A percentile compares a stretch with the other conserved stretches of the same genome.
These are phyloP conservation scores for Rasamsonia emersonii DNA, from an alignment of 2,329 filamentous ascomycete genomes.

Conservation along the genomic window DNA sequence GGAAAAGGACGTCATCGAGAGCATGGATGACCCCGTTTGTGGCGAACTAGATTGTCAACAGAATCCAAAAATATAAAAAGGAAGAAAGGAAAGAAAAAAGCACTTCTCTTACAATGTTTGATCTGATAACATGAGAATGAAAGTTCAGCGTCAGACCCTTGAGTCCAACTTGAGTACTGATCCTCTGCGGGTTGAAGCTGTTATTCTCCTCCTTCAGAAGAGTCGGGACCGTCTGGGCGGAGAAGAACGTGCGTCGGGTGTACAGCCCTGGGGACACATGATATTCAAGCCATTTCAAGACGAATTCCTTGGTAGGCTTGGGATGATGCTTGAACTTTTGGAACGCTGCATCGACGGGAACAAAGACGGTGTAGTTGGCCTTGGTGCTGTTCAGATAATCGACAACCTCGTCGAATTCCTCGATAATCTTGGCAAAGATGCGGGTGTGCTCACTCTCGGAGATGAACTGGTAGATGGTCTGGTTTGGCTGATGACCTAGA, in stretches of 20 bases:
- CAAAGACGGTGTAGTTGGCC: constrained; percentile 67
- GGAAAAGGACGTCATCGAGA: constrained; percentile 62
- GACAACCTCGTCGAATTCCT: constrained; percentile 63
- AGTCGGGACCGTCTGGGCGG: constrained; percentile 65
- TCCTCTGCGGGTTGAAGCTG: constrained; percentile 58
- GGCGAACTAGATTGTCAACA: constrained; percentile 42
- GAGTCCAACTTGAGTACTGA: constrained; percentile 57
- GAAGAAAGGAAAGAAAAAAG: neutral
- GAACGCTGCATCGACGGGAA: constrained; percentile 68
- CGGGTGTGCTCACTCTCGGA: constrained; percentile 65
- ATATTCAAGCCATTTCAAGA: constrained; percentile 63
- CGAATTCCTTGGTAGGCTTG: constrained; percentile 62
- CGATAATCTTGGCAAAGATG: constrained; percentile 63
- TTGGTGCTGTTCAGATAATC: constrained; percentile 63
- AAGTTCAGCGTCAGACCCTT: constrained; percentile 67
- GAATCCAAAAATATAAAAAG: neutral
- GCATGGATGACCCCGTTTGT: constrained; percentile 75
- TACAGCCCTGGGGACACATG: constrained; percentile 63
- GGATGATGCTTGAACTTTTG: constrained; percentile 50
- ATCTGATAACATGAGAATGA: constrained; percentile 59
- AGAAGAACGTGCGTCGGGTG: constrained; percentile 55
- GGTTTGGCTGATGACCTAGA: constrained; percentile 44
- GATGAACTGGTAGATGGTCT: constrained; percentile 72
- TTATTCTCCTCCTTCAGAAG: constrained; percentile 51
- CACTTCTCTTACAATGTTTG: constrained; percentile 58